Evolutionary conservation across 257 asterid species (phyloP).

Genomic region (Plantago ovata): DNA sequence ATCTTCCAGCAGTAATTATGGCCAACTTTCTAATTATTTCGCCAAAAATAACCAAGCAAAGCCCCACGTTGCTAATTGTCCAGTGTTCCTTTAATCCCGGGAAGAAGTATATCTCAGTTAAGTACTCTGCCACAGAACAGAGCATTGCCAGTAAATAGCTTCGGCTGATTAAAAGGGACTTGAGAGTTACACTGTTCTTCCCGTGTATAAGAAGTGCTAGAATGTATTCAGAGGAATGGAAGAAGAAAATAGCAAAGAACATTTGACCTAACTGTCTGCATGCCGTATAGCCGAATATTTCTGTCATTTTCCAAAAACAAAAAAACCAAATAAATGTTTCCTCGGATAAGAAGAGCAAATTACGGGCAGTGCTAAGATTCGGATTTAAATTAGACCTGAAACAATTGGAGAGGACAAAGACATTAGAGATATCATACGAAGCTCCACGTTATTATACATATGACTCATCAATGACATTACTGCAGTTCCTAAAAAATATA

Average conservation of each 20-base stretch:
- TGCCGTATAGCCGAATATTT: constrained; percentile 49
- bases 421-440: constrained; percentile 28
- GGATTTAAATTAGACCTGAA: constrained; percentile 49
- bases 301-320: constrained; percentile 52
- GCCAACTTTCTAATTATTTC: constrained; percentile 80
- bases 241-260: constrained; percentile 60
- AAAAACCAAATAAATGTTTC: constrained; percentile 24
- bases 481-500: constrained; percentile 20
- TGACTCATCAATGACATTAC: constrained; percentile 40
- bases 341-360: constrained; percentile 23
- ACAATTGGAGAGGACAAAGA: constrained; percentile 26
- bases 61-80: constrained; percentile 67
- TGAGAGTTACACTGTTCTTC: constrained; percentile 49
- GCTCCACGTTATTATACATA: constrained; percentile 32
- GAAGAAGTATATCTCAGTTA: constrained; percentile 56
- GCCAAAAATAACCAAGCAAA: constrained; percentile 63
- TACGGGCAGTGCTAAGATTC: constrained; percentile 15
- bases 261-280: constrained; percentile 64
- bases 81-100: constrained; percentile 66
- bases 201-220: constrained; percentile 67
- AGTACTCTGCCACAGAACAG: constrained; percentile 62
- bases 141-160: constrained; percentile 65
- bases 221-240: constrained; percentile 67
- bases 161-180: constrained; percentile 77
- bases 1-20: constrained; percentile 77